phyloP scores from a whole-genome alignment of 495 filamentous ascomycete genomes.

The Podospora didyma region DNA sequence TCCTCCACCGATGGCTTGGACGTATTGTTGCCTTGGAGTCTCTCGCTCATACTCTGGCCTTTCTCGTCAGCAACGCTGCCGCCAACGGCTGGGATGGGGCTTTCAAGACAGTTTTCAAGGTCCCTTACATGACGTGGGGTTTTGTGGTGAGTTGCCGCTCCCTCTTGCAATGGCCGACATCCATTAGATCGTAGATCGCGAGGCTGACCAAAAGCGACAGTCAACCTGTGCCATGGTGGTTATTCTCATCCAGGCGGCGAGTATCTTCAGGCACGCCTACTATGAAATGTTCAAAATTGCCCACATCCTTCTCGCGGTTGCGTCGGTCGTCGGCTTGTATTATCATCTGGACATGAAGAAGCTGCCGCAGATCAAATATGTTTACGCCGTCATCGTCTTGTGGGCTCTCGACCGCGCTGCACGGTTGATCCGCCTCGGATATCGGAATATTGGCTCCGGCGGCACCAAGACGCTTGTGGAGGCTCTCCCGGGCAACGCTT shows the following conservation, averaged over 20 bases:
- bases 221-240: constrained; percentile 56
- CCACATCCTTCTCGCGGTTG: constrained; percentile 65
- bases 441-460: constrained; percentile 65
- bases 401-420: constrained; percentile 63
- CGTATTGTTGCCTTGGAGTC: constrained; percentile 66
- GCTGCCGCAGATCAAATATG: constrained; percentile 59
- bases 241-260: constrained; percentile 68
- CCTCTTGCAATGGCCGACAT: neutral
- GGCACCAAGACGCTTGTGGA: constrained; percentile 57
- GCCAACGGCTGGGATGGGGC: constrained; percentile 45
- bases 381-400: constrained; percentile 55
- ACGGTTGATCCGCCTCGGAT: constrained; percentile 50
- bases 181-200: neutral
- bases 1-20: constrained; percentile 76
- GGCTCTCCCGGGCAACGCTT: constrained; percentile 60
- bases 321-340: constrained; percentile 64
- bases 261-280: constrained; percentile 78
- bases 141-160: constrained; percentile 49
- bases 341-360: constrained; percentile 61
- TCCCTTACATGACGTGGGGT: constrained; percentile 44
- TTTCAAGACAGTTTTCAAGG: constrained; percentile 28
- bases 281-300: constrained; percentile 82
- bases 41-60: constrained; percentile 58
- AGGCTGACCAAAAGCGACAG: constrained; percentile 35
- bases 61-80: constrained; percentile 23